phyloP scores from a whole-genome alignment of 2,329 filamentous ascomycete genomes.

The Drechslerella dactyloides region DNA sequence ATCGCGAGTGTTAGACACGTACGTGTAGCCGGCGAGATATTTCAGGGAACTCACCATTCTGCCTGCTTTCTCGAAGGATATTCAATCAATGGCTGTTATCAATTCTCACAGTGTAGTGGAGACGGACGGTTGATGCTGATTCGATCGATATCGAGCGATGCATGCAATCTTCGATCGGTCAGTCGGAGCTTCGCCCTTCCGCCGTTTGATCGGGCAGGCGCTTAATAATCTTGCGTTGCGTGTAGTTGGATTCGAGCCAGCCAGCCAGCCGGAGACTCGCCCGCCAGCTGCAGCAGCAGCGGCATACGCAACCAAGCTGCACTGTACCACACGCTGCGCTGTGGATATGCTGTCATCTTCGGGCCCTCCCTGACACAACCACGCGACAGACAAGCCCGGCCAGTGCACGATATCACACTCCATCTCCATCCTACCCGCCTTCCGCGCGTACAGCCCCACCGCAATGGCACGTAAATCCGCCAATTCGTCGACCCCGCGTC shows the following conservation, averaged over 20 bases:
- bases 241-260: conserved; percentile 31
- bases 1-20: background rate
- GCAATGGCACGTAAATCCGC: conserved; percentile 48
- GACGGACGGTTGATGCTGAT: conserved; percentile 13
- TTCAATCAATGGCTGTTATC: background rate
- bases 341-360: conserved; percentile 52
- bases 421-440: background rate
- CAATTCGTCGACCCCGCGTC: conserved; percentile 35
- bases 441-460: conserved; percentile 5
- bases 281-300: background rate
- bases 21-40: background rate
- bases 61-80: background rate
- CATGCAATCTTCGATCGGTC: background rate
- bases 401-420: conserved; percentile 12
- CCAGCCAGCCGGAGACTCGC: background rate
- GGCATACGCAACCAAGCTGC: conserved; percentile 42
- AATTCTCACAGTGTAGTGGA: background rate
- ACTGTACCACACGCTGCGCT: no score
- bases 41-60: conserved; percentile 34
- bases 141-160: conserved; percentile 4
- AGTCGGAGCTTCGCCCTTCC: conserved; percentile 10
- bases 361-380: conserved; percentile 19
- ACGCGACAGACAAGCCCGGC: conserved; percentile 8
- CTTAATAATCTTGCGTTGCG: conserved; percentile 48
- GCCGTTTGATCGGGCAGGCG: conserved; percentile 1